Conservation (phyloP, 1,284 basidiomycete genomes). For the Schizophyllum commune region DNA sequence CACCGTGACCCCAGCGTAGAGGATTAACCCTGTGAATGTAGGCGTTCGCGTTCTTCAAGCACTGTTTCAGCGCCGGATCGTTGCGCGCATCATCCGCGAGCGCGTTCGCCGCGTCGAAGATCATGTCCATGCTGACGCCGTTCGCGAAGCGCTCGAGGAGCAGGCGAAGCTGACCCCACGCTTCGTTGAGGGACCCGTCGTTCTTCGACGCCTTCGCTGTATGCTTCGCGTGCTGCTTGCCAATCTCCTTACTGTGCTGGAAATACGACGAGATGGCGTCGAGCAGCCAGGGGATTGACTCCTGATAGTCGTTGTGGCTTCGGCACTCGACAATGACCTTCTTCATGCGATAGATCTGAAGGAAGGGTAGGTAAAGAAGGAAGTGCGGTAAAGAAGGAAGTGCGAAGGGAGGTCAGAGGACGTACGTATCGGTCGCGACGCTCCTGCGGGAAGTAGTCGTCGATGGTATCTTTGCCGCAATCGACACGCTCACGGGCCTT, state of each 20-base stretch:
- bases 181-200: conserved; percentile 50
- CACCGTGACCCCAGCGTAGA: too few relatives aligned
- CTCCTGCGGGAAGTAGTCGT: conserved; percentile 85
- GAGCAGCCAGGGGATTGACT: conserved; percentile 73
- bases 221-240: neutral
- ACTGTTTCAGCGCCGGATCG: conserved; percentile 71
- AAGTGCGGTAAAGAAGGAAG: too few relatives aligned
- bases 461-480: conserved; percentile 58
- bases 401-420: conserved; percentile 14
- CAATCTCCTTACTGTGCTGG: neutral
- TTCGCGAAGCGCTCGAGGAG: conserved; percentile 89
- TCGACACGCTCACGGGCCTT: conserved; percentile 42
- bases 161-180: conserved; percentile 62
- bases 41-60: conserved; percentile 65
- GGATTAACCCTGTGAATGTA: conserved; percentile 59
- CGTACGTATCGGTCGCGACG: conserved; percentile 82
- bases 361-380: too few relatives aligned
- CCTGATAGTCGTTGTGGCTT: conserved; percentile 86
- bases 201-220: conserved; percentile 17
- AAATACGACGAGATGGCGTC: conserved; percentile 57
- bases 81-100: conserved; percentile 72
- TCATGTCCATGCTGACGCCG: conserved; percentile 47
- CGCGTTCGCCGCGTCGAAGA: conserved; percentile 67
- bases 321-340: conserved; percentile 90
- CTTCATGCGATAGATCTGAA: neutral